Evolutionary conservation across 2,329 filamentous ascomycete genomes (phyloP), one percentile per base, ranked within the genome.

Genomic region (Pseudogymnoascus sp.): DNA sequence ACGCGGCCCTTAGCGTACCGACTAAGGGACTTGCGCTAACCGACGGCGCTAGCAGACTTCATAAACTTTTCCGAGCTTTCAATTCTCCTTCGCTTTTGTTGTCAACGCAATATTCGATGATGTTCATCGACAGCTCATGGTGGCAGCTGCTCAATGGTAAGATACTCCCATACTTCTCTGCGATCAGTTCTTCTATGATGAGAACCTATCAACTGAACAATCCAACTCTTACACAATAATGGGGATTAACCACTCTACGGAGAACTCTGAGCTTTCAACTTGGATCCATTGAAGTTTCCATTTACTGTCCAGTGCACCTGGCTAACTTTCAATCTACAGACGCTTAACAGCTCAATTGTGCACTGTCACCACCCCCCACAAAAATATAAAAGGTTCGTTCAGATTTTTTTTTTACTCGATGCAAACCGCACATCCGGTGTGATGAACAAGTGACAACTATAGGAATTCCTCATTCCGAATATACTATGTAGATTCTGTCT

Each of bases 191-290:
- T 68, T 66, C 68, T 68, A 72, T 76, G 74, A 77, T 75, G 75
- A 77, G 70, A 74, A 62, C 66, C 66, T 72, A 70, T 69, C 70
- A 71, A 63, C 69, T 71, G 75, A 76, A 76, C 74, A 76, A 76
- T 77, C 74, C 75, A 77, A 77, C 75, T 76, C 75, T 74, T 76
- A 77, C 72, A 70, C 44, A 64, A 63, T 61, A 65, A 72, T 72
- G 70, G 71, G 70, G 72, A 74, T 70, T 71, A 67, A 67, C 72
- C 69, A 67, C 67, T 73, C 64, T 68, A 68, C 59, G 64, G 68
- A 71, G 67, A 70, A 71, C 68, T 73, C 74, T 76, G 74, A 76
- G 65, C 65, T 67, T 65, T 65, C 65, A 65, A 35, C 47, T 61
- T 42, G 29, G 37, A 40, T 44, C 59, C 16, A 26, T 47, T 26